Conservation (phyloP, 2,329 filamentous ascomycete species). For the Dactylonectria estremocensis region DNA sequence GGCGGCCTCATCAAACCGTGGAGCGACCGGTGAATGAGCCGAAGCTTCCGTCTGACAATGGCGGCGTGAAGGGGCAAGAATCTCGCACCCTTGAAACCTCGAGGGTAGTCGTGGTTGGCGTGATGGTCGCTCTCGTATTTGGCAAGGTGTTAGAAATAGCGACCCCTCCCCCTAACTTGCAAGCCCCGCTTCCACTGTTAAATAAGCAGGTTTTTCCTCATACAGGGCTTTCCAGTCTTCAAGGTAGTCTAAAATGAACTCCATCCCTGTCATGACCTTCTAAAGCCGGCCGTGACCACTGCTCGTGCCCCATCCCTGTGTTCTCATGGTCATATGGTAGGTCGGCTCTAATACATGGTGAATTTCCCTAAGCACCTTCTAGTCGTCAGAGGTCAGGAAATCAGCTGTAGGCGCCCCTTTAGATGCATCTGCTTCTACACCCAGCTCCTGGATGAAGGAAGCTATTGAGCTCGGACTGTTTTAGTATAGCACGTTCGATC, state of each 20-base stretch:
- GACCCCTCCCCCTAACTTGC: constrained; percentile 6
- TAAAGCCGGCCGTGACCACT: constrained; percentile 19
- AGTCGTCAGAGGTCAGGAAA: constrained; percentile 19
- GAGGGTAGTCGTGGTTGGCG: not conserved
- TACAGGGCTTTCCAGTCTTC: constrained; percentile 27
- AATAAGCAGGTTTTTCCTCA: constrained; percentile 21
- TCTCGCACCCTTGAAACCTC: not conserved
- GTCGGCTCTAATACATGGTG: constrained; percentile 16
- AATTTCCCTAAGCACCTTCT: constrained; percentile 26
- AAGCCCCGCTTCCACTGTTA: constrained; percentile 10
- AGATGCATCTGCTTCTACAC: constrained; percentile 15
- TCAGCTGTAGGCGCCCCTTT: constrained; percentile 15
- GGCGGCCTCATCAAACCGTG: constrained; percentile 22
- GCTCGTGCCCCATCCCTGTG: constrained; percentile 26
- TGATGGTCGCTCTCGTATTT: not conserved
- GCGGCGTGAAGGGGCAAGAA: not conserved
- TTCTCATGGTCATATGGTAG: constrained; percentile 23
- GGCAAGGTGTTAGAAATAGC: not conserved
- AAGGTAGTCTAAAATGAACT: constrained; percentile 25
- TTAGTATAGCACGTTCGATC: constrained; percentile 24
- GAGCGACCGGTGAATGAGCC: constrained; percentile 7
- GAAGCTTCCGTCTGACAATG: constrained; percentile 15
- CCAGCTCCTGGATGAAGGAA: constrained; percentile 21
- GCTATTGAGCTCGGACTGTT: constrained; percentile 25
- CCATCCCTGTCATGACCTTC: constrained; percentile 27